Base-by-base conservation (phyloP, 2,329 filamentous ascomycete species). In the Davidsoniella eucalypti region DNA sequence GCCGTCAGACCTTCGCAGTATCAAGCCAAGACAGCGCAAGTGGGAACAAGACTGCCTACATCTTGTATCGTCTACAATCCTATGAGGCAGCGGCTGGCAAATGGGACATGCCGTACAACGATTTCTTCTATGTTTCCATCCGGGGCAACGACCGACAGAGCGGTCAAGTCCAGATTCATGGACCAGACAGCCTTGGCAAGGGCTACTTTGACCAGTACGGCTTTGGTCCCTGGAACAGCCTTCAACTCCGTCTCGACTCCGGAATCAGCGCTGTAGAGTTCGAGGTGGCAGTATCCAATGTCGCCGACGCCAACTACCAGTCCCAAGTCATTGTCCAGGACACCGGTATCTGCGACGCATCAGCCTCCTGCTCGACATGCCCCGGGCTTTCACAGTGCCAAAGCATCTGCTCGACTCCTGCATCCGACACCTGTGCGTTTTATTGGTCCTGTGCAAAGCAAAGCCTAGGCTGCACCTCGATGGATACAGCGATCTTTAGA, bases 351-450 rank as follows among this genome's bases (percentile, higher is more conserved):
- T 53, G 47, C 25, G 44, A 39, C 14, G 12, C 33, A 16, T 43
- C 43, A 2, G 51, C 51, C 14, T 42, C 23, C 17, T 53, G 47
- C 23, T 43, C 39, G 6, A 47, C 47, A 9, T 53, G 51, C 39
- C 51, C 51, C 29, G 47, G 47, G 4, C 39, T 53, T 25, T 43
- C 51, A 6, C 47, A 47, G n/a, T 53, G 51, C 51, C 47, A 53
- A 21, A 23, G 17, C 10, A 36, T 44, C 2, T 53, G 51, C 38
- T 26, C 18, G 14, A 29, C 33, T 7, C 47, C 47, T 9, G 29
- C 38, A 5, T 6, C 23, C 6, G 43, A 49, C 18, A 53, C 47
- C 4, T 53, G 51, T 36, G 25, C 44, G 6, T 53, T 53, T 23
- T 50, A 53, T 43, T 49, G 47, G 36, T 42, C 47, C 3, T 53